Evolutionary conservation across 495 filamentous ascomycete genomes (phyloP).

Genomic region (Arthonia radiata): DNA sequence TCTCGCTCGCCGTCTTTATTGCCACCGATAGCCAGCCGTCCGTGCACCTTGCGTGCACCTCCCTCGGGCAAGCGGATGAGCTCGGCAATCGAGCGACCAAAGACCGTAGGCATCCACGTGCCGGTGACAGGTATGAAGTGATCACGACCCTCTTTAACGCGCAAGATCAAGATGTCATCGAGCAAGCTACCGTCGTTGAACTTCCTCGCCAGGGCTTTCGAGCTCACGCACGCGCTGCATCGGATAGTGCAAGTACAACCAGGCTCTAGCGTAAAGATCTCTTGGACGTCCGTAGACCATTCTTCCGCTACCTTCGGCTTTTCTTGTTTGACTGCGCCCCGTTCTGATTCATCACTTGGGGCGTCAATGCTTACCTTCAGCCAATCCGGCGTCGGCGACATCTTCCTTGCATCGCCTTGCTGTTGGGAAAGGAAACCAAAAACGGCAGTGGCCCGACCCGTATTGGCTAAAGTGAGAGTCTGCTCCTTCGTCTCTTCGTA

Average conservation of each 20-base stretch:
- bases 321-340: no score
- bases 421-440: constrained; percentile 53
- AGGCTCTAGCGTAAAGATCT: constrained; percentile 41
- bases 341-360: constrained; percentile 15
- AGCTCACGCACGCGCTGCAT: constrained; percentile 35
- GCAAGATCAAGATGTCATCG: constrained; percentile 76
- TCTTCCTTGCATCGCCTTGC: constrained; percentile 18
- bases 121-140: constrained; percentile 70
- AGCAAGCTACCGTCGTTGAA: constrained; percentile 48
- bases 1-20: constrained; percentile 5
- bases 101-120: constrained; percentile 56
- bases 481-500: constrained; percentile 39
- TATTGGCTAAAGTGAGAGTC: constrained; percentile 70
- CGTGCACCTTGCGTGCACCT: constrained; percentile 29
- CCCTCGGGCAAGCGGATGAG: constrained; percentile 65
- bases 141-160: constrained; percentile 62
- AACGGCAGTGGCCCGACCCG: constrained; percentile 48
- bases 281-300: constrained; percentile 2
- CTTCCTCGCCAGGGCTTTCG: constrained; percentile 32
- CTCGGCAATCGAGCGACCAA: constrained; percentile 61
- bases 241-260: constrained; percentile 56
- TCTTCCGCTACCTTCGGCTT: constrained; percentile 12
- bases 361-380: constrained; percentile 35
- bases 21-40: constrained; percentile 7
- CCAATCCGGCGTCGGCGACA: constrained; percentile 30